These are phyloP conservation scores for Coemansia sp. DNA, from an alignment of 192 early-diverging fungal species.

Conservation along the genomic window DNA sequence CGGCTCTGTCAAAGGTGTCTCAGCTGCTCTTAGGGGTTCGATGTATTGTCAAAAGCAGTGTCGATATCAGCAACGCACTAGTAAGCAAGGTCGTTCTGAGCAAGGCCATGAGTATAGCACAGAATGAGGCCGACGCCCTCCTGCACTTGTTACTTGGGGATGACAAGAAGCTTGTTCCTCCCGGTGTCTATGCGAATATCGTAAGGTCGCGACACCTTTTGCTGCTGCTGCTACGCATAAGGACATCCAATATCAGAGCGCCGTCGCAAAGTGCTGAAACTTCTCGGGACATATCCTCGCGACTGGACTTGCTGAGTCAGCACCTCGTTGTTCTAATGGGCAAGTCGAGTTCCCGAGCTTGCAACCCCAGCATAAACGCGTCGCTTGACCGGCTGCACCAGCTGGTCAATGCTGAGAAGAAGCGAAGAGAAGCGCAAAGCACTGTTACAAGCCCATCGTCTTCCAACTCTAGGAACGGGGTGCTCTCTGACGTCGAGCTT, in stretches of 20 bases:
- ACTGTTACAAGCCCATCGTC: neutral
- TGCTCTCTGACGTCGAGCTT: neutral
- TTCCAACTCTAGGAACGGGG: neutral
- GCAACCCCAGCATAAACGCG: neutral
- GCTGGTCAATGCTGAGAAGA: neutral
- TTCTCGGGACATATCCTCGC: neutral
- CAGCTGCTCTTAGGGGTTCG: neutral
- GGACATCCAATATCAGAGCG: neutral
- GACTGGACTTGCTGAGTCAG: neutral
- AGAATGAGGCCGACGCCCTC: neutral
- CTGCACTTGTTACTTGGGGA: neutral
- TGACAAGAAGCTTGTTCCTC: neutral
- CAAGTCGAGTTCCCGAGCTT: neutral
- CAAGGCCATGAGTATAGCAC: neutral
- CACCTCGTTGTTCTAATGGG: neutral
- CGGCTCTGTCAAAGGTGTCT: neutral
- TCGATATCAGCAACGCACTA: neutral
- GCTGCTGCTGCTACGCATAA: neutral
- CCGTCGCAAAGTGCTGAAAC: neutral
- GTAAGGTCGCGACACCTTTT: neutral
- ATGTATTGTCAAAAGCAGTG: neutral
- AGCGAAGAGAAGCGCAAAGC: neutral
- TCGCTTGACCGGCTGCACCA: neutral
- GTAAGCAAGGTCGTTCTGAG: neutral
- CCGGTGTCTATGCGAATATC: neutral